Conservation (phyloP, 352 stramenopile genomes). For the Phytophthora capsici region DNA sequence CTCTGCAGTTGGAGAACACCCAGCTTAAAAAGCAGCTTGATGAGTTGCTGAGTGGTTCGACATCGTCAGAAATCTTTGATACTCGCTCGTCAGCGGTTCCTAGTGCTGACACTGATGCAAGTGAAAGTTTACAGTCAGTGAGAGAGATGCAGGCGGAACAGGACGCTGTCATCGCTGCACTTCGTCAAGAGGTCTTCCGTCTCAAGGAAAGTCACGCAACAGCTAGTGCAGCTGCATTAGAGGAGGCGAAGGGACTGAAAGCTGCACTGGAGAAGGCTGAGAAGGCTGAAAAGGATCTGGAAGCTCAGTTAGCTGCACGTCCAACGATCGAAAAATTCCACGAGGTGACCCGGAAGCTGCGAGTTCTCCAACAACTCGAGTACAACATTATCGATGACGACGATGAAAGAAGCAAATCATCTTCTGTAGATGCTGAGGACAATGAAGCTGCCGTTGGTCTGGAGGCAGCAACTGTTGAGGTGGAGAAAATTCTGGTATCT, state of each 20-base stretch:
- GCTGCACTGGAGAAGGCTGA: conserved; percentile 40
- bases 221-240: conserved; percentile 26
- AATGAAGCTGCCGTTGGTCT: conserved; percentile 29
- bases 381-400: conserved; percentile 85
- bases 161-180: conserved; percentile 49
- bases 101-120: conserved; percentile 12
- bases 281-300: conserved; percentile 40
- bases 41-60: conserved; percentile 53
- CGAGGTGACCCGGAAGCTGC: conserved; percentile 89
- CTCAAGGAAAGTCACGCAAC: conserved; percentile 58
- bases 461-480: conserved; percentile 43
- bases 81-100: conserved; percentile 6
- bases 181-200: conserved; percentile 67
- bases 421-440: conserved; percentile 13
- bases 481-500: conserved; percentile 71
- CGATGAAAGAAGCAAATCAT: conserved; percentile 40
- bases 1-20: conserved; percentile 81
- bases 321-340: conserved; percentile 90
- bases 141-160: conserved; percentile 61
- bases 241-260: conserved; percentile 43
- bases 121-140: conserved; percentile 22
- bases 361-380: conserved; percentile 94
- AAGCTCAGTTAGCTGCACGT: conserved; percentile 49
- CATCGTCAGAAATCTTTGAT: conserved; percentile 18
- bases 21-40: conserved; percentile 90